Conservation (phyloP, 148 eudicot species). For the Chenopodium quinoa region DNA sequence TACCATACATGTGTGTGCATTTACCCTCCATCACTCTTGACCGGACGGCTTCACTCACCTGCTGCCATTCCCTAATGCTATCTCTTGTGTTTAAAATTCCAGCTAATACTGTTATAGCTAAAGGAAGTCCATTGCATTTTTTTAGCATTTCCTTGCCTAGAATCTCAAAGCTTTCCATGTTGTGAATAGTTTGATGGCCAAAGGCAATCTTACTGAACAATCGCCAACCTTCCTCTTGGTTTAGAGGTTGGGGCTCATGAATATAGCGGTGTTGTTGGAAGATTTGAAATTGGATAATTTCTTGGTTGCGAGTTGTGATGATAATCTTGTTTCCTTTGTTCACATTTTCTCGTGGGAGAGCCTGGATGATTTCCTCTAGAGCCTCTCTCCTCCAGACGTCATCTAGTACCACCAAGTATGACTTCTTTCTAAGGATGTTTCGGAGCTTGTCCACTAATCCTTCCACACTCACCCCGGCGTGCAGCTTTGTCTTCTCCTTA, state of each 20-base stretch:
- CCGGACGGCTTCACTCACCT: constrained; percentile 11
- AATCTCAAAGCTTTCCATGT: constrained; percentile 13
- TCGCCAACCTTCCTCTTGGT: constrained; percentile 35
- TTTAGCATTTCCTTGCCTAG: constrained; percentile 36
- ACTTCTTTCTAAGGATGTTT: background rate
- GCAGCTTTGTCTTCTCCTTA: background rate
- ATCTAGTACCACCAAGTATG: constrained; percentile 32
- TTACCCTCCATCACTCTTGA: constrained; percentile 17
- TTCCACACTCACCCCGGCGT: constrained; percentile 9
- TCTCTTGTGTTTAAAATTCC: constrained; percentile 24
- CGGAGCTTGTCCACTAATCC: constrained; percentile 24
- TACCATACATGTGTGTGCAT: background rate
- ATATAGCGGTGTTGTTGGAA: constrained; percentile 4
- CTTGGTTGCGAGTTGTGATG: constrained; percentile 32
- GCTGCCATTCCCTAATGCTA: constrained; percentile 20
- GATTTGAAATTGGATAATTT: constrained; percentile 7
- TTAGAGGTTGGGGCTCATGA: constrained; percentile 29
- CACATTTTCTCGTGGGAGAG: background rate
- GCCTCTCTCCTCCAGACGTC: constrained; percentile 35
- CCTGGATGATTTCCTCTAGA: constrained; percentile 26
- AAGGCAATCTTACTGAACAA: constrained; percentile 32
- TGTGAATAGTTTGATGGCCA: background rate
- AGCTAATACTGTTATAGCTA: constrained; percentile 36
- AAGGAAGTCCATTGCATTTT: constrained; percentile 36
- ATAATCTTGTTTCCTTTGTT: constrained; percentile 26